Evolutionary conservation across 257 asterid genomes (phyloP), one percentile per base, ranked within the genome.

Genomic region (Rehmannia glutinosa): DNA sequence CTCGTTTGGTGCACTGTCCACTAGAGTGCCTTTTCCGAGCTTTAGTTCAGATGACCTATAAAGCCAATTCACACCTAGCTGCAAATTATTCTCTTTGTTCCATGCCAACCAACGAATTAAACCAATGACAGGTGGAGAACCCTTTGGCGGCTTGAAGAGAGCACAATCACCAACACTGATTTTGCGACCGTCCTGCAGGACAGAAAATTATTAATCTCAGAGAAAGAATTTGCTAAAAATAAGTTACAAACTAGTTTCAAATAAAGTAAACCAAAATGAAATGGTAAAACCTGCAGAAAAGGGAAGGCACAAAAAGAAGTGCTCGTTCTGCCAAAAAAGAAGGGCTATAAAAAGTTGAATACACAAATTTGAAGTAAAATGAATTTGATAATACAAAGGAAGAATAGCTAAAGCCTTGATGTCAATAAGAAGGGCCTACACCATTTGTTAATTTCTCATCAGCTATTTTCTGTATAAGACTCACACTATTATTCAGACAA

Each of bases 1-100:
- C 79, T 87, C 88, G 87, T 87, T 87, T 21, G 90, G 95, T 24
- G 84, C 76, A 16, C 82, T 74, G 66, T 83, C 88, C 79, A 61
- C 68, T 51, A 75, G 68, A 76, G 78, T 75, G 79, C 81, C 83
- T 65, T 79, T 83, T 57, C 74, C 68, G 17, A 73, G 73, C 36
- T 68, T 64, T 13, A 58, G 70, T 64, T 87, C 95, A 60, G 86
- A 80, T 11, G 83, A 88, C 62, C 92, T 78, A 77, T 81, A 81
- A 4, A 85, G 79, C 95, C 90, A 83, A 78, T 79, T 85, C 62
- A 87, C 90, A 57, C 86, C 79, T 59, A 87, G 54, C 66, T 63
- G 80, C 82, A 83, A 73, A 15, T 75, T 80, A 36, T 79, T 75
- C 56, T 81, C 90, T 68, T 79, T 70, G 41, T 57, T 58, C 61